Conservation (phyloP, 192 early-diverging fungal genomes). For the Haplosporangium gracile region DNA sequence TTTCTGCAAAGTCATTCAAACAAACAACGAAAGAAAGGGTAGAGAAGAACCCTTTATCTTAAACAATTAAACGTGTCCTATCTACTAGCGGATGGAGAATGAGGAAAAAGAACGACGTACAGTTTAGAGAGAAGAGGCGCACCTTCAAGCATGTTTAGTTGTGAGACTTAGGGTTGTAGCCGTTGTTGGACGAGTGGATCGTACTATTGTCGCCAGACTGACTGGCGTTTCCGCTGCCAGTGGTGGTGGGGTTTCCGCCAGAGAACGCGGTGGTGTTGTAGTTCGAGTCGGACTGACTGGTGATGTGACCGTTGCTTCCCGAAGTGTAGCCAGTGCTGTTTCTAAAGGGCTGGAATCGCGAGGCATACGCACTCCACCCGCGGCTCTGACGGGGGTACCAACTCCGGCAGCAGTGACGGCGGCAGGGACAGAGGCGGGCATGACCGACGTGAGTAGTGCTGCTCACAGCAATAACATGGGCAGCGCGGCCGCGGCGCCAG, state of each 20-base stretch:
- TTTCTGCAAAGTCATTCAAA: too few species aligned
- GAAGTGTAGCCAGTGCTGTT: not conserved
- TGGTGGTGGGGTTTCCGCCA: not conserved
- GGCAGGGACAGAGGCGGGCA: not conserved
- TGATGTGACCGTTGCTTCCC: not conserved
- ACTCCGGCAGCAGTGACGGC: not conserved
- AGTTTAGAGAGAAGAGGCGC: not conserved
- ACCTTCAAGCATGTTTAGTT: not conserved
- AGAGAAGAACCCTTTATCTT: not conserved
- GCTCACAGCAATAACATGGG: not conserved
- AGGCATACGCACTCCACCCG: not conserved
- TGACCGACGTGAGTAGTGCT: constrained; percentile 12
- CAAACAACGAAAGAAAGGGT: too few species aligned
- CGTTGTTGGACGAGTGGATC: not conserved
- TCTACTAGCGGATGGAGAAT: not conserved
- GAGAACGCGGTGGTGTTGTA: too few species aligned
- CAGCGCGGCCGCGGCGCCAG: constrained; percentile 23
- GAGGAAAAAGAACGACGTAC: not conserved
- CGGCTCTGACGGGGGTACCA: not conserved
- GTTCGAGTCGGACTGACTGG: not conserved
- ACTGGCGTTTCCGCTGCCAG: not conserved
- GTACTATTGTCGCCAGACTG: not conserved
- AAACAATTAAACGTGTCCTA: not conserved
- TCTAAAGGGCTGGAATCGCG: not conserved
- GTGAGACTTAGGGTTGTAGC: constrained; percentile 26